These are phyloP conservation scores for Wallacemonas sp. DNA, from an alignment of 208 protist species.

Conservation along the genomic window DNA sequence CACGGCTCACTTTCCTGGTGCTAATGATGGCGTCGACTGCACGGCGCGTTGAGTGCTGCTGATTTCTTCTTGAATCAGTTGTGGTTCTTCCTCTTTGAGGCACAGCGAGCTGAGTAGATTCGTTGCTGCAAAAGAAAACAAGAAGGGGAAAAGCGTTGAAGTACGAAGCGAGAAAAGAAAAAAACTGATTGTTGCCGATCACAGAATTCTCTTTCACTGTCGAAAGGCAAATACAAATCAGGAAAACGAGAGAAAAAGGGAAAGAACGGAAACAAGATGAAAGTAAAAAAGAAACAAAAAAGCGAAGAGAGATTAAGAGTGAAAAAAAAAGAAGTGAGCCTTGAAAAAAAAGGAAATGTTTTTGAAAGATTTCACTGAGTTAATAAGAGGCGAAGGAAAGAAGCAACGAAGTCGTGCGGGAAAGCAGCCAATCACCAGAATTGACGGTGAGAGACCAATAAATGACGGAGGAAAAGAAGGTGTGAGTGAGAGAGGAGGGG, in stretches of 20 bases:
- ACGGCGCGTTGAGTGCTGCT: too few relatives aligned
- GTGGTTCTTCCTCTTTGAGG: too few relatives aligned
- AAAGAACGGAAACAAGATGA: conserved; percentile 5
- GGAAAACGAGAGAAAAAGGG: neutral
- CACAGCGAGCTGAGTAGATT: too few relatives aligned
- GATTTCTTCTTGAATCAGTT: too few relatives aligned
- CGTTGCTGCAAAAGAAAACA: neutral
- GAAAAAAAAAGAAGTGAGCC: neutral
- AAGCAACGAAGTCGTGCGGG: conserved; percentile 7
- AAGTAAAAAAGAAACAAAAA: conserved; percentile 14
- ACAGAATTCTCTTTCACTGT: too few relatives aligned
- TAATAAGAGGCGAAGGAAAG: conserved; percentile 8
- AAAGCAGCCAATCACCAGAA: too few relatives aligned
- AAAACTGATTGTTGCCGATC: too few relatives aligned
- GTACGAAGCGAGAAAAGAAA: neutral
- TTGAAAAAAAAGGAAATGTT: conserved; percentile 11
- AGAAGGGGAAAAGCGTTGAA: neutral
- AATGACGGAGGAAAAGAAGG: conserved; percentile 11
- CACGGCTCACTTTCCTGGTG: too few relatives aligned
- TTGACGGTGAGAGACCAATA: too few relatives aligned
- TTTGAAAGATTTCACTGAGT: neutral
- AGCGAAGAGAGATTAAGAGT: neutral
- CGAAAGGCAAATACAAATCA: neutral
- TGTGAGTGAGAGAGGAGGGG: too few relatives aligned
- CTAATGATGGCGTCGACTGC: too few relatives aligned